Evolutionary conservation across 179 eudicot species (phyloP).

Genomic region (Sideroxylon spinosum): DNA sequence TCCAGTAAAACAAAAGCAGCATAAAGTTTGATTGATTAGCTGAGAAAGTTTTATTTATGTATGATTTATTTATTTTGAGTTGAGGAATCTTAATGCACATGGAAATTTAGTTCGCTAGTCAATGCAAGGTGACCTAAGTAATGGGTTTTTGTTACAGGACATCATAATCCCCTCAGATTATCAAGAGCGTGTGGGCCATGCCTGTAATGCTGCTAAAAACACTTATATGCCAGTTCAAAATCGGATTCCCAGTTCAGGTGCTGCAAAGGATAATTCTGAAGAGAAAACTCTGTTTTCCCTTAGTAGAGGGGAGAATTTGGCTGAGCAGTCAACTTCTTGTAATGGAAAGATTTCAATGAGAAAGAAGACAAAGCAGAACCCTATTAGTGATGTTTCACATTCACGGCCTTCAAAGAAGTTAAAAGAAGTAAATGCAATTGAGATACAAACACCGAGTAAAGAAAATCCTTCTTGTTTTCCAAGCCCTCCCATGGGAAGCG

Average conservation of each 20-base stretch:
- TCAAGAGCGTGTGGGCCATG: slow-evolving; percentile 16
- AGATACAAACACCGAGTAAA: slow-evolving; percentile 18
- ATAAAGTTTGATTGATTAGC: background rate
- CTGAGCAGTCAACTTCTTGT: slow-evolving; percentile 20
- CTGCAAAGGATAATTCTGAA: slow-evolving; percentile 17
- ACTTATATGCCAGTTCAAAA: slow-evolving; percentile 13
- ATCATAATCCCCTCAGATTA: slow-evolving; percentile 25
- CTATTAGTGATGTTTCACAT: slow-evolving; percentile 10
- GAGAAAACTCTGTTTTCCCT: slow-evolving; percentile 10
- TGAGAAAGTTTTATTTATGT: background rate
- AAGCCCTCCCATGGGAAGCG: background rate
- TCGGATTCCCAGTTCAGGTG: slow-evolving; percentile 13
- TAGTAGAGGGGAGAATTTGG: slow-evolving; percentile 7
- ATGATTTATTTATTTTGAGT: background rate
- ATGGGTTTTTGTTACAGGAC: slow-evolving; percentile 34
- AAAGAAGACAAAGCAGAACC: slow-evolving; percentile 17
- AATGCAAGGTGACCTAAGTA: background rate
- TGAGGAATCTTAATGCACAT: background rate
- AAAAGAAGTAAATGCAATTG: slow-evolving; percentile 27
- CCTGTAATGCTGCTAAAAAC: slow-evolving; percentile 20
- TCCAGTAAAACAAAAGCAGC: no score
- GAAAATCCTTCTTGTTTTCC: slow-evolving; percentile 10
- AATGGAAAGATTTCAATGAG: slow-evolving; percentile 22
- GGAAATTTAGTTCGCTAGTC: background rate
- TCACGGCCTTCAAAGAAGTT: slow-evolving; percentile 25